Evolutionary conservation across 345 rosid genomes (phyloP).

Genomic region (Turnera subulata): DNA sequence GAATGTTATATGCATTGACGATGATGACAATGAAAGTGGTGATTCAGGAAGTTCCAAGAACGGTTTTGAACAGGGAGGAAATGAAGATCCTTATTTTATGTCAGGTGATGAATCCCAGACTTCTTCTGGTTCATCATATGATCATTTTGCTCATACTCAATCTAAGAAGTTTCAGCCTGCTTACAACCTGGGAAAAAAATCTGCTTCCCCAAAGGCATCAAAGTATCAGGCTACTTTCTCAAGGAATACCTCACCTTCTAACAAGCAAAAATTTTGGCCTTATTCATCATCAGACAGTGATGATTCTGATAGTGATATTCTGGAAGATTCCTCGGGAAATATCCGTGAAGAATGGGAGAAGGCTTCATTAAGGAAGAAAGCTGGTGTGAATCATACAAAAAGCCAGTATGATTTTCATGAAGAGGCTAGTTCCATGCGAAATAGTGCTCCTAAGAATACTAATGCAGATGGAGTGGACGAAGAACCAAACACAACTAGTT

Average conservation of each 20-base stretch:
- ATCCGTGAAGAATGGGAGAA: conserved; percentile 14
- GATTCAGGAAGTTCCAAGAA: not conserved
- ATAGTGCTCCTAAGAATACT: not conserved
- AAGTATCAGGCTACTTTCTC: not conserved
- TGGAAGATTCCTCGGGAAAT: conserved; percentile 14
- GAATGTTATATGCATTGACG: conserved; percentile 7
- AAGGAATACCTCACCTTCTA: conserved; percentile 2
- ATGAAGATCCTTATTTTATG: not conserved
- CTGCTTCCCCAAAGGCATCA: not conserved
- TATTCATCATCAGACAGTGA: conserved; percentile 36
- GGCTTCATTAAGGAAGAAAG: conserved; percentile 13
- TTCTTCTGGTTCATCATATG: not conserved
- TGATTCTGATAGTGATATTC: conserved; percentile 64
- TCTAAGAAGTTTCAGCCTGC: not conserved
- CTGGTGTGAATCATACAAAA: not conserved
- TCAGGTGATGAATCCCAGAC: not conserved
- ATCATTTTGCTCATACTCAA: not conserved
- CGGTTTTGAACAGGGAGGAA: not conserved
- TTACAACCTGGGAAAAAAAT: not conserved
- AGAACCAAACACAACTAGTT: not conserved
- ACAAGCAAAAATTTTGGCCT: not conserved
- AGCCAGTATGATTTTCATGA: not conserved
- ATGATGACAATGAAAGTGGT: conserved; percentile 6
- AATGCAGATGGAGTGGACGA: not conserved
- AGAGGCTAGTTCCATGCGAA: not conserved